Percentiles rank a stretch among this genome's conserved stretches.
These are phyloP conservation scores for Dunaliella primolecta DNA, from an alignment of 139 green algal genomes.

Conservation along the genomic window DNA sequence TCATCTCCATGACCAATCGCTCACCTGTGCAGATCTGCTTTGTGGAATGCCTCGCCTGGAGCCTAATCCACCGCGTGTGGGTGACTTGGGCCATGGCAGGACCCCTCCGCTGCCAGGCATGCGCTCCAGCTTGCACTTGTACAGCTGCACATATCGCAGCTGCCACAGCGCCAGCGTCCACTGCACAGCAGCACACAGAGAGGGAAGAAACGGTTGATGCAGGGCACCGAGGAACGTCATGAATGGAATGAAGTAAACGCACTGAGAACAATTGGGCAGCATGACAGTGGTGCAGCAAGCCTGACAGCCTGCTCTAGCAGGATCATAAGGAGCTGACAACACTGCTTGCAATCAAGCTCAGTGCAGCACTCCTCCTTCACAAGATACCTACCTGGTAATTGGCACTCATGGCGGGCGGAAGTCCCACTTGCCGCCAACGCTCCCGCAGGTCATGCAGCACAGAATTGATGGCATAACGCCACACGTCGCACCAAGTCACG, in stretches of 20 bases:
- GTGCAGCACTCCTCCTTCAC: too few species aligned
- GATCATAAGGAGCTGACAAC: too few species aligned
- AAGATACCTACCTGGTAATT: conserved; percentile 23
- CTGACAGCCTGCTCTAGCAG: too few species aligned
- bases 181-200: conserved; percentile 11
- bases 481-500: conserved; percentile 39
- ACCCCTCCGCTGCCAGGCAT: not conserved
- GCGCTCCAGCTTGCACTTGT: conserved; percentile 38
- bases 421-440: not conserved
- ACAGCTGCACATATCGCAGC: conserved; percentile 29
- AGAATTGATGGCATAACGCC: conserved; percentile 44
- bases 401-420: conserved; percentile 5
- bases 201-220: too few species aligned
- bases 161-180: not conserved
- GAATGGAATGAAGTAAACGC: too few species aligned
- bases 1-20: too few species aligned
- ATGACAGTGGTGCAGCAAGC: too few species aligned
- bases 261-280: too few species aligned
- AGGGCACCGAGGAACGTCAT: too few species aligned
- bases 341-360: too few species aligned
- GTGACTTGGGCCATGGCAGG: not conserved
- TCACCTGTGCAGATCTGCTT: not conserved
- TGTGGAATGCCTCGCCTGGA: not conserved
- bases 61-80: not conserved
- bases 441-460: conserved; percentile 39